Evolutionary conservation across 1,284 basidiomycete species (phyloP).

Genomic region (Violaceomyces palustris): DNA sequence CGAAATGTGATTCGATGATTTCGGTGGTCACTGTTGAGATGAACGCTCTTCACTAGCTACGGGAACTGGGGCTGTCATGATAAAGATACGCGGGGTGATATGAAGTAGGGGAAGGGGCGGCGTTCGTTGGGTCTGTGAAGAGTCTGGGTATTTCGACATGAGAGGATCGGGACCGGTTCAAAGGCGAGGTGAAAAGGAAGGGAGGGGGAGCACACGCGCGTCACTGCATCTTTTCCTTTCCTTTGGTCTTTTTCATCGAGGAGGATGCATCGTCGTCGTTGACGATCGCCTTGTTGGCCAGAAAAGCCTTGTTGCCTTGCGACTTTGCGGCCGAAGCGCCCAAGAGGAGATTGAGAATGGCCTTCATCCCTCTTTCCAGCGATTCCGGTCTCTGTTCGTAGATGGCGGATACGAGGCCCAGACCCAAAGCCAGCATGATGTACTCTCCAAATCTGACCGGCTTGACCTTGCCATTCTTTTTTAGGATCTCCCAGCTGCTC

Average conservation of each 20-base stretch:
- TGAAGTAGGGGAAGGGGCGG: too few species aligned
- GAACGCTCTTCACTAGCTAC: too few species aligned
- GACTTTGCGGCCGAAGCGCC: conserved; percentile 5
- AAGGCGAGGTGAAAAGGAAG: too few species aligned
- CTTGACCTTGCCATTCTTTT: conserved; percentile 16
- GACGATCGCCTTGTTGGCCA: background rate
- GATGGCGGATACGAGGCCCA: conserved; percentile 22
- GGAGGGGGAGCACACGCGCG: too few species aligned
- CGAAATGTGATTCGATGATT: background rate
- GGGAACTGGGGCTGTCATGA: too few species aligned
- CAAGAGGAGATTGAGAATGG: conserved; percentile 4
- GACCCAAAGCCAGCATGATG: conserved; percentile 20
- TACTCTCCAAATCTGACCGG: conserved; percentile 11
- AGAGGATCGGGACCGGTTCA: too few species aligned
- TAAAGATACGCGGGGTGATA: too few species aligned
- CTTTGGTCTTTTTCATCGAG: too few species aligned
- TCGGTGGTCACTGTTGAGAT: too few species aligned
- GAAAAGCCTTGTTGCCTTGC: background rate
- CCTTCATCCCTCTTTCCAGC: conserved; percentile 5
- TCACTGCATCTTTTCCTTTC: too few species aligned
- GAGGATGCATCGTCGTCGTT: background rate
- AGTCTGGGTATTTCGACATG: too few species aligned
- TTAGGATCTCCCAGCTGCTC: conserved; percentile 14
- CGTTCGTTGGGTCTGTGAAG: too few species aligned
- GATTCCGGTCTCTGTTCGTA: conserved; percentile 26